Evolutionary conservation across 225 moss, liverwort and hornwort genomes (phyloP).

Genomic region (Rhytidiadelphus loreus): DNA sequence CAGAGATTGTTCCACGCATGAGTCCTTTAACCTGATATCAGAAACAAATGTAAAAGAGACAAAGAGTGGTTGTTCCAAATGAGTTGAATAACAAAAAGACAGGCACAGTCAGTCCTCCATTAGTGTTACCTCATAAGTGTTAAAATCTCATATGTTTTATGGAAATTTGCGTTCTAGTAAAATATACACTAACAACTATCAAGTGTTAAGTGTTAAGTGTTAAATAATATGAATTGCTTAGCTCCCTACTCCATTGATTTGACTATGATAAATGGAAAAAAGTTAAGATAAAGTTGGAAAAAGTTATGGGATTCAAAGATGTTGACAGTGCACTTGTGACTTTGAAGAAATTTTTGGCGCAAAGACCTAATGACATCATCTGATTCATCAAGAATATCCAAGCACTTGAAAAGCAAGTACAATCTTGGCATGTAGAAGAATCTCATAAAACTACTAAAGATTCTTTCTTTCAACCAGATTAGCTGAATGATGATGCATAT

Average conservation of each 20-base stretch:
- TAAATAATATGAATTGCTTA: not conserved
- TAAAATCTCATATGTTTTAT: not conserved
- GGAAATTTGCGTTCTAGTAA: not conserved
- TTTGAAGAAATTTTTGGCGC: not conserved
- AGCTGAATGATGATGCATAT: not conserved
- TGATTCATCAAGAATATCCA: not conserved
- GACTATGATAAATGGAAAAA: not conserved
- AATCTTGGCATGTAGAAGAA: not conserved
- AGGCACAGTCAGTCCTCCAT: not conserved
- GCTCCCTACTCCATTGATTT: not conserved
- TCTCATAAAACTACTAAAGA: not conserved
- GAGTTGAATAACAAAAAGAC: not conserved
- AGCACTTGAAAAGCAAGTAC: not conserved
- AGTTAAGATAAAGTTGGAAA: not conserved
- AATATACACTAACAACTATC: not conserved
- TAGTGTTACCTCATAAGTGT: not conserved
- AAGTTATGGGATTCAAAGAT: not conserved
- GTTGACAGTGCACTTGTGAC: not conserved
- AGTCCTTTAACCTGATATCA: slow-evolving; percentile 65
- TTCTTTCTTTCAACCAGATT: not conserved
- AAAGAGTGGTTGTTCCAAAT: not conserved
- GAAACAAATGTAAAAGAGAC: not conserved
- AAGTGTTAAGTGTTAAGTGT: not conserved
- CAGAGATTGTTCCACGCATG: slow-evolving; percentile 85
- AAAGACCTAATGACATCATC: not conserved